Conservation (phyloP, 352 stramenopile species). For the Phytophthora sp. region DNA sequence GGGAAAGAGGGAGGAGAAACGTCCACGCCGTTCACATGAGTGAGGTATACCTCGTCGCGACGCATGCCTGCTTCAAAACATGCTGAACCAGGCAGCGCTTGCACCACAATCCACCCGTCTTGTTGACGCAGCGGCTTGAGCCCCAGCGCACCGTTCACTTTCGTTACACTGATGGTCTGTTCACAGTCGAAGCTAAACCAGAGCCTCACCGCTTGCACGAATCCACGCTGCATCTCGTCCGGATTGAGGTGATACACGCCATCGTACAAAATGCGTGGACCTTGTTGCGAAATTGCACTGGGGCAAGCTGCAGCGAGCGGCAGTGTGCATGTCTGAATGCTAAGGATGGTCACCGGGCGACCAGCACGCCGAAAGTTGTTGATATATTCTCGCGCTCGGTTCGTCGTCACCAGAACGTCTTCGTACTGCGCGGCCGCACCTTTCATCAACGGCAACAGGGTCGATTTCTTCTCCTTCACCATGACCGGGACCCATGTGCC, state of each 20-base stretch:
- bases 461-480: slow-evolving; percentile 45
- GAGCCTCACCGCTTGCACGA: slow-evolving; percentile 72
- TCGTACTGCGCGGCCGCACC: slow-evolving; percentile 50
- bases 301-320: slow-evolving; percentile 68
- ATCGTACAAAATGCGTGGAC: slow-evolving; percentile 60
- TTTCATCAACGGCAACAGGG: slow-evolving; percentile 42
- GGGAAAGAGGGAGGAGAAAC: slow-evolving; percentile 77
- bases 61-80: slow-evolving; percentile 80
- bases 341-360: slow-evolving; percentile 68
- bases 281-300: slow-evolving; percentile 69
- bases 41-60: slow-evolving; percentile 77
- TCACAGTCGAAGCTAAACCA: slow-evolving; percentile 88
- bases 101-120: slow-evolving; percentile 79
- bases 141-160: slow-evolving; percentile 67
- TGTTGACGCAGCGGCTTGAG: slow-evolving; percentile 78
- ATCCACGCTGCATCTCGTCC: slow-evolving; percentile 53
- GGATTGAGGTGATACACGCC: slow-evolving; percentile 66
- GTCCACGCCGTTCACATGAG: slow-evolving; percentile 80
- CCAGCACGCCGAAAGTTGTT: slow-evolving; percentile 62
- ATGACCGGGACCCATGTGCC: slow-evolving; percentile 76
- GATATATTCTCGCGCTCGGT: slow-evolving; percentile 68
- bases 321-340: slow-evolving; percentile 67
- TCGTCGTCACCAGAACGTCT: slow-evolving; percentile 69
- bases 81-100: slow-evolving; percentile 66
- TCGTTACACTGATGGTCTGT: slow-evolving; percentile 80